Conservation (phyloP, 352 stramenopile species). For the Globisporangium solare region DNA sequence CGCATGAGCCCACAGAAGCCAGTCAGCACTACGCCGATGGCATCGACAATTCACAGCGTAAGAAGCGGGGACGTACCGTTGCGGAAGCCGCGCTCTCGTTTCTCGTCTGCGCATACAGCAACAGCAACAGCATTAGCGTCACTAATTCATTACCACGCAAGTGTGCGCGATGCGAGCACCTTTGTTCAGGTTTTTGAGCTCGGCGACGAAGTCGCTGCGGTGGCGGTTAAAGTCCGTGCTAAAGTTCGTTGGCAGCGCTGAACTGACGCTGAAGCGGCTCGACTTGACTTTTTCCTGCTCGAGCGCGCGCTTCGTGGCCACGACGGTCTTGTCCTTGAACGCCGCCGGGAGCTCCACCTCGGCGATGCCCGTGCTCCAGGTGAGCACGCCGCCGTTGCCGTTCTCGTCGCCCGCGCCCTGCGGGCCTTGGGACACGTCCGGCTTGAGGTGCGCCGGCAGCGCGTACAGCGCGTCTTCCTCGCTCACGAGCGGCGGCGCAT, state of each 20-base stretch:
- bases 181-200: slow-evolving; percentile 65
- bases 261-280: slow-evolving; percentile 24
- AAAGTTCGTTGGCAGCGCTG: slow-evolving; percentile 63
- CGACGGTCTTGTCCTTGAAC: slow-evolving; percentile 48
- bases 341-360: slow-evolving; percentile 65
- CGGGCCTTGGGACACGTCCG: slow-evolving; percentile 30
- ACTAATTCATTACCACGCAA: neutral
- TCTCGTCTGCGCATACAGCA: slow-evolving; percentile 47
- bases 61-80: slow-evolving; percentile 24
- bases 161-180: slow-evolving; percentile 20
- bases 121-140: neutral
- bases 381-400: slow-evolving; percentile 58
- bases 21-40: neutral
- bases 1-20: too few species aligned
- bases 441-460: slow-evolving; percentile 52
- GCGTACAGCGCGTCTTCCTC: slow-evolving; percentile 69
- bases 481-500: slow-evolving; percentile 15
- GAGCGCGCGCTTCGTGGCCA: slow-evolving; percentile 46
- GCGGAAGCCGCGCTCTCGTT: slow-evolving; percentile 60
- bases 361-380: slow-evolving; percentile 75
- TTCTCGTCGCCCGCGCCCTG: slow-evolving; percentile 30
- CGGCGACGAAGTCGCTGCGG: slow-evolving; percentile 50
- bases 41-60: neutral
- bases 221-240: slow-evolving; percentile 79
- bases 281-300: slow-evolving; percentile 18